phyloP scores from a whole-genome alignment of 2,329 filamentous ascomycete genomes.

The Chlorencoelia australis region DNA sequence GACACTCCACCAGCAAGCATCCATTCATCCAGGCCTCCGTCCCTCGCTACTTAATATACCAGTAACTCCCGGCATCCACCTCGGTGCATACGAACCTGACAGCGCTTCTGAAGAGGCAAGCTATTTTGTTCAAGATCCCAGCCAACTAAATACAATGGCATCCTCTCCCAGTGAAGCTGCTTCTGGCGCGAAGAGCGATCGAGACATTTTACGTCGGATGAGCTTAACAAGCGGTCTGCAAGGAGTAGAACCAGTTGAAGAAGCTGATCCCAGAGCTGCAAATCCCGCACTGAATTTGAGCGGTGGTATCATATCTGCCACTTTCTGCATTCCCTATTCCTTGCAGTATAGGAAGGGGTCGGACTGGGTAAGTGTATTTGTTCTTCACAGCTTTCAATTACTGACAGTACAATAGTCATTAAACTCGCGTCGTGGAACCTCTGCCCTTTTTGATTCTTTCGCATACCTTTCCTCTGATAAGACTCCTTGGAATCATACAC shows the following conservation, averaged over 20 bases:
- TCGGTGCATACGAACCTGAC: slow-evolving; percentile 14
- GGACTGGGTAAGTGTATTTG: slow-evolving; percentile 46
- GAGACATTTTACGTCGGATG: slow-evolving; percentile 35
- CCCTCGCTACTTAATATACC: slow-evolving; percentile 21
- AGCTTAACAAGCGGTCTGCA: slow-evolving; percentile 26
- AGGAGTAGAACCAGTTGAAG: slow-evolving; percentile 37
- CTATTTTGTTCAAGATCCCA: slow-evolving; percentile 19
- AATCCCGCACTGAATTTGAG: slow-evolving; percentile 48
- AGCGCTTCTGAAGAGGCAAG: slow-evolving; percentile 10
- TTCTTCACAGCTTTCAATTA: not conserved
- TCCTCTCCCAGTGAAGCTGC: slow-evolving; percentile 22
- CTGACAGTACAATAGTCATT: slow-evolving; percentile 47
- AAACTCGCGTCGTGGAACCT: slow-evolving; percentile 71
- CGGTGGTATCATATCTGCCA: slow-evolving; percentile 57
- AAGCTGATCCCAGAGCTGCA: slow-evolving; percentile 40
- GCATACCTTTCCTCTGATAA: slow-evolving; percentile 75
- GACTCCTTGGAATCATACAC: slow-evolving; percentile 80
- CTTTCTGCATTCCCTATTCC: slow-evolving; percentile 52
- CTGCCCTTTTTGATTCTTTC: slow-evolving; percentile 86
- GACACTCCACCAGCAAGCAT: slow-evolving; percentile 11
- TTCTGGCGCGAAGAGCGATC: slow-evolving; percentile 29
- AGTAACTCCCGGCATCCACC: slow-evolving; percentile 23
- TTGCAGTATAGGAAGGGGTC: slow-evolving; percentile 47
- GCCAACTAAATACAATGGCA: slow-evolving; percentile 16
- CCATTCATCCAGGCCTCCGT: slow-evolving; percentile 21